Evolutionary conservation across 2,329 filamentous ascomycete species (phyloP), one percentile per base, ranked within the genome.

Genomic region (Pseudogymnoascus sp.): DNA sequence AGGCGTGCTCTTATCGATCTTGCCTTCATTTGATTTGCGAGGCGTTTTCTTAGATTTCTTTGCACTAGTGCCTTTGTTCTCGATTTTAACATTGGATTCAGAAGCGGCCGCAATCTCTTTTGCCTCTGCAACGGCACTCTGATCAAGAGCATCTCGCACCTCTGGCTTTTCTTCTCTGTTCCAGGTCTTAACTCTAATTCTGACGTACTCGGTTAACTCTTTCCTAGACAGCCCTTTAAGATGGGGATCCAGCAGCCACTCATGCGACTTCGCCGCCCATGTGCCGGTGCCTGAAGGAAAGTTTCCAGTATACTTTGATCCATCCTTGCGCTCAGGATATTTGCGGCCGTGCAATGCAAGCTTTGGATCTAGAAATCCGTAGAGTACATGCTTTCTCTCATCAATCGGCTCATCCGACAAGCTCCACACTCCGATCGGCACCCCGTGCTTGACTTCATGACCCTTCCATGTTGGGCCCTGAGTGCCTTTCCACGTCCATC

Each of bases 221-320:
- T 81, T 78, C 59, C 86, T 80, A 61, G 83, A 80, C 4, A 86
- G 74, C 2, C 79, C 79, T 12, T 82, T 75, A 0, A 88, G 79
- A 64, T 86, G 83, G 6, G 79, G 72, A 2, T 82, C 80, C 68
- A 87, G 87, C 21, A 85, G 79, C 31, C 87, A 78, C 18, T 82
- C 78, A 64, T 85, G 82, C 67, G 87, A 87, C 0, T 84, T 86
- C 23, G 87, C 83, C 84, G 84, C 87, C 70, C 83, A 86, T 62
- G 83, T 84, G 21, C 84, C 84, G 1, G 84, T 82, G 0, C 84
- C 84, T 2, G 82, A 79, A 1, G 84, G 84, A 28, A 78, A 75
- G 42, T 76, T 71, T 5, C 78, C 75, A 28, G 86, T 75, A 2
- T 75, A 69, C 10, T 81, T 69, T 34, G 72, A 77, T 11, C 82